Evolutionary conservation across 306 rosid genomes (phyloP), one percentile per base, ranked within the genome.

Genomic region (Cucurbita moschata): DNA sequence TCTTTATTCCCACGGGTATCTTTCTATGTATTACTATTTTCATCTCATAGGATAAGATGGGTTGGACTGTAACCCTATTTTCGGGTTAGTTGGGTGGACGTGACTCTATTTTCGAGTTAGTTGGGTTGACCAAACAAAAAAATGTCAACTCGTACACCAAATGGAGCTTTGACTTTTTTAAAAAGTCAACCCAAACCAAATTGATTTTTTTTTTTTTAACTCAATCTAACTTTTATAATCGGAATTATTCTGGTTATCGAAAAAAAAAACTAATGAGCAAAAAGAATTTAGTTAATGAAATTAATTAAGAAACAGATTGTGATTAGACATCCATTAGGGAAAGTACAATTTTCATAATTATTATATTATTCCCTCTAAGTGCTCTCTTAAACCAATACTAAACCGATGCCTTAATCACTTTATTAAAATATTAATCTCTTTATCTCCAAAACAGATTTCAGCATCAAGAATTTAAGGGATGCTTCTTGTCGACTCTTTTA

Each of bases 381-480:
- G 71, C 52, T 40, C n/a, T 64, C 49, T 64, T 40, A 64, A 64
- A 40, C 51, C 4, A 64, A 40, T 51, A 64, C 18, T 64, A 40
- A 64, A 42, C 71, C 1, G 71, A 64, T 64, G 71, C 51, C 70
- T n/a, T 63, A 63, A 63, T 63, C 5, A 39, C 70, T 63, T 63
- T 40, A 40, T 1, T 39, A 7, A 8, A 8, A 52, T 52, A 3
- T 63, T n/a, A 39, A 9, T 5, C 2, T 49, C 53, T 47, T 37
- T 21, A 1, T 56, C 18, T 21, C 68, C 35, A 30, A 30, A 62
- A 37, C 12, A 59, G 11, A 61, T 38, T 62, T 64, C 37, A 10
- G 52, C 71, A 42, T n/a, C 52, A 64, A 51, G 71, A 64, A 64
- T 64, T 64, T n/a, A 40, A 4, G 71, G 16, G 71, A 64, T 64